These are phyloP conservation scores for Parastagonospora nodorum DNA, from an alignment of 2,329 filamentous ascomycete genomes.

Conservation along the genomic window DNA sequence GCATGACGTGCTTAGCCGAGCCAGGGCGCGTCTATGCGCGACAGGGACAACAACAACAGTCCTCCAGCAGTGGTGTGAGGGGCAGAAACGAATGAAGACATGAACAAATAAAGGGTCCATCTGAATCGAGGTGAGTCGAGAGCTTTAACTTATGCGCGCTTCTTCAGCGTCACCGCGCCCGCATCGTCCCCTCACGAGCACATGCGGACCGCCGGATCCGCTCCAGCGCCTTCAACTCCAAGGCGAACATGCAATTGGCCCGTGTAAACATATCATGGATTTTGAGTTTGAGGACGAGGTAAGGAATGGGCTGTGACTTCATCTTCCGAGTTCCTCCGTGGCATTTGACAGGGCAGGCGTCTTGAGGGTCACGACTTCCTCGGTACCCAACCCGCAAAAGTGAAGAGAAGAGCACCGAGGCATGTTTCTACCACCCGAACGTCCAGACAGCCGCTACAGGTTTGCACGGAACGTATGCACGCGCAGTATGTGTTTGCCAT, in stretches of 20 bases:
- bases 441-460: slow-evolving; percentile 1
- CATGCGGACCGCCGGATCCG: slow-evolving; percentile 7
- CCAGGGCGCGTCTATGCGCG: background rate
- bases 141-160: slow-evolving; percentile 5
- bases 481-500: background rate
- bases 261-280: background rate
- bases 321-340: slow-evolving; percentile 16
- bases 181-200: slow-evolving; percentile 1
- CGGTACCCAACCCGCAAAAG: slow-evolving; percentile 1
- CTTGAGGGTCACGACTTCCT: slow-evolving; percentile 8
- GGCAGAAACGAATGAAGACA: background rate
- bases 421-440: background rate
- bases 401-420: background rate
- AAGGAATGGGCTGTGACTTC: background rate
- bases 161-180: background rate
- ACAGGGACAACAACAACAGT: background rate
- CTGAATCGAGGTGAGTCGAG: background rate
- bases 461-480: slow-evolving; percentile 11
- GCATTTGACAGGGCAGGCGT: background rate
- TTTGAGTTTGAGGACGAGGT: background rate
- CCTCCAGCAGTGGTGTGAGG: background rate
- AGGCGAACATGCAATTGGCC: slow-evolving; percentile 12
- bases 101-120: background rate
- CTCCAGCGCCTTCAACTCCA: slow-evolving; percentile 1
- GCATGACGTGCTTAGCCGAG: slow-evolving; percentile 11